Evolutionary conservation across 1,284 basidiomycete species (phyloP).

Genomic region (Irpex lacteus): DNA sequence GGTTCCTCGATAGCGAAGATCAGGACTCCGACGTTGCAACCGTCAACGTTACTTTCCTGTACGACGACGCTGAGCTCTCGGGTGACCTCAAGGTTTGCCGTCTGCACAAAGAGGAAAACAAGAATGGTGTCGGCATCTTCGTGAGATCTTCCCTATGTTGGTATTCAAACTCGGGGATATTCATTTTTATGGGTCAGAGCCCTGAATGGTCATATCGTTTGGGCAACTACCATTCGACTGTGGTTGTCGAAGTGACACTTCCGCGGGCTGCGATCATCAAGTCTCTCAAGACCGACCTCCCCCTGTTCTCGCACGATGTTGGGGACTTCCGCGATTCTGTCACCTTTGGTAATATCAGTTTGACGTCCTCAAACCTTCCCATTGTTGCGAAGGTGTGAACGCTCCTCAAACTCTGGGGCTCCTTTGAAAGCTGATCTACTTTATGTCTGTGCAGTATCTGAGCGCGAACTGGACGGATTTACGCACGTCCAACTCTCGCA

Average conservation of each 20-base stretch:
- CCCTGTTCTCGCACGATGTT: constrained; percentile 22
- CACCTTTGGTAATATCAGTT: constrained; percentile 16
- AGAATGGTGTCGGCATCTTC: constrained; percentile 29
- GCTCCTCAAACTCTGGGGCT: neutral
- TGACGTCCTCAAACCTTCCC: constrained; percentile 18
- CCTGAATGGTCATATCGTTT: constrained; percentile 7
- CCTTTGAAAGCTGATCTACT: neutral
- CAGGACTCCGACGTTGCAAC: constrained; percentile 14
- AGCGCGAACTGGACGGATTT: constrained; percentile 26
- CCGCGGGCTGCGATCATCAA: constrained; percentile 12
- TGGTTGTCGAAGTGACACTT: constrained; percentile 21
- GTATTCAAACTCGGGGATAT: neutral
- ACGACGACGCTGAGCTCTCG: constrained; percentile 16
- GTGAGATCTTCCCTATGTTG: constrained; percentile 19
- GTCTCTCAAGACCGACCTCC: constrained; percentile 21
- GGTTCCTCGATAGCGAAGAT: constrained; percentile 17
- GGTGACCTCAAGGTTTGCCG: constrained; percentile 21
- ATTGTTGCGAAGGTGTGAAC: constrained; percentile 16
- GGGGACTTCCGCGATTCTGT: constrained; percentile 16
- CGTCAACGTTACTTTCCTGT: constrained; percentile 20
- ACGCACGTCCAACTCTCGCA: constrained; percentile 31
- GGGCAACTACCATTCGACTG: constrained; percentile 9
- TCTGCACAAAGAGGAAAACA: constrained; percentile 18
- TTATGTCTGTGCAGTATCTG: constrained; percentile 41
- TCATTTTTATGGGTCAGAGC: constrained; percentile 14